Evolutionary conservation across 805 yeast species (phyloP).

Genomic region (Candida hungchunana): DNA sequence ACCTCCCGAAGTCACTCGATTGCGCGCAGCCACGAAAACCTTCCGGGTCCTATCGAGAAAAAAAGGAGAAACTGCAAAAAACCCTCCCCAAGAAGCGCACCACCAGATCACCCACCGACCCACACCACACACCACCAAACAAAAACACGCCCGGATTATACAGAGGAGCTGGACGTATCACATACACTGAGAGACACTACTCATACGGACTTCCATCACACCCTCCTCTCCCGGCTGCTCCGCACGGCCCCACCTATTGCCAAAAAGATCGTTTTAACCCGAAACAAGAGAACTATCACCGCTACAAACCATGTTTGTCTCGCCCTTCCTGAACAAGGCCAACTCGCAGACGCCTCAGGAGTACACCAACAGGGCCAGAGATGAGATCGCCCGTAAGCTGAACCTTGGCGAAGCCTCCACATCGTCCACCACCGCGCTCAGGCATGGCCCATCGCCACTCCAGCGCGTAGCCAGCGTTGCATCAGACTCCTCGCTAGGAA

Average conservation of each 20-base stretch:
- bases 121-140: no score
- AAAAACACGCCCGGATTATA: background rate
- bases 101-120: no score
- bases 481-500: conserved; percentile 22
- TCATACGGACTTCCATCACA: no score
- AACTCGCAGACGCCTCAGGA: conserved; percentile 27
- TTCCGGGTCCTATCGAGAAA: conserved; percentile 1
- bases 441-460: conserved; percentile 29
- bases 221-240: no score
- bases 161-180: no score
- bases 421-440: conserved; percentile 16
- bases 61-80: no score
- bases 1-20: background rate
- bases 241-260: background rate
- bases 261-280: background rate
- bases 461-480: conserved; percentile 24
- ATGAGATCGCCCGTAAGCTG: conserved; percentile 26
- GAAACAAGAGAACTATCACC: background rate
- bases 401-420: conserved; percentile 10
- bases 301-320: conserved; percentile 20
- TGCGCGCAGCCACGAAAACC: background rate
- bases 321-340: conserved; percentile 18
- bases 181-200: no score
- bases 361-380: conserved; percentile 29
- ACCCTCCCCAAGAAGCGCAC: no score